A percentile compares a stretch with the other conserved stretches of the same genome.
Evolutionary conservation across 2,329 filamentous ascomycete species (phyloP).

Genomic region (Xylaria sp.): DNA sequence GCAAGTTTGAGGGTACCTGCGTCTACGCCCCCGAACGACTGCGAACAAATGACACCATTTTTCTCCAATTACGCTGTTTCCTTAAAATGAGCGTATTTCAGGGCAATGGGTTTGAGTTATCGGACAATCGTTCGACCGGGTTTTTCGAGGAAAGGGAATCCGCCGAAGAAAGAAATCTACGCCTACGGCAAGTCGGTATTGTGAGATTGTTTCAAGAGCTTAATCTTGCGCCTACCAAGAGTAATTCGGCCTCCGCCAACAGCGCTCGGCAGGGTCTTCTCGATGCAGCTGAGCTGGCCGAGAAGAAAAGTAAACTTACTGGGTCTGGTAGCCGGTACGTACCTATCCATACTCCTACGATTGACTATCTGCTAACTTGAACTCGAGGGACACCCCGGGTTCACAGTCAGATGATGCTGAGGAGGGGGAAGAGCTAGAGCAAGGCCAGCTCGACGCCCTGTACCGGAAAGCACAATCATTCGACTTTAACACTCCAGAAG

Average conservation of each 20-base stretch:
- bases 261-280: conserved; percentile 87
- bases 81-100: conserved; percentile 81
- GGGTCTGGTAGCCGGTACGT: conserved; percentile 49
- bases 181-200: conserved; percentile 85
- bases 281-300: conserved; percentile 87
- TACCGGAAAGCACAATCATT: conserved; percentile 98
- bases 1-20: conserved; percentile 85
- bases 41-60: conserved; percentile 93
- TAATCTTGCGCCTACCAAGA: conserved; percentile 78
- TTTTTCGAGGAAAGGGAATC: conserved; percentile 90
- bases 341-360: neutral
- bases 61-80: conserved; percentile 84
- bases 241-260: conserved; percentile 78
- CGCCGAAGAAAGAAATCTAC: conserved; percentile 82
- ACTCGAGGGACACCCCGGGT: conserved; percentile 48
- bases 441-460: conserved; percentile 92
- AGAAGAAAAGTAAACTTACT: conserved; percentile 74
- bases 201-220: conserved; percentile 92
- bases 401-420: conserved; percentile 74
- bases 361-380: conserved; percentile 12
- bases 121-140: conserved; percentile 76
- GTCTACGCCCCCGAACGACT: conserved; percentile 89
- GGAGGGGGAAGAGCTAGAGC: conserved; percentile 90
- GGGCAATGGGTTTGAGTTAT: conserved; percentile 67
- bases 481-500: conserved; percentile 90